Percentiles rank a stretch among this genome's conserved stretches.
phyloP scores from a whole-genome alignment of 768 basidiomycete species.

The Mycena galericulata region DNA sequence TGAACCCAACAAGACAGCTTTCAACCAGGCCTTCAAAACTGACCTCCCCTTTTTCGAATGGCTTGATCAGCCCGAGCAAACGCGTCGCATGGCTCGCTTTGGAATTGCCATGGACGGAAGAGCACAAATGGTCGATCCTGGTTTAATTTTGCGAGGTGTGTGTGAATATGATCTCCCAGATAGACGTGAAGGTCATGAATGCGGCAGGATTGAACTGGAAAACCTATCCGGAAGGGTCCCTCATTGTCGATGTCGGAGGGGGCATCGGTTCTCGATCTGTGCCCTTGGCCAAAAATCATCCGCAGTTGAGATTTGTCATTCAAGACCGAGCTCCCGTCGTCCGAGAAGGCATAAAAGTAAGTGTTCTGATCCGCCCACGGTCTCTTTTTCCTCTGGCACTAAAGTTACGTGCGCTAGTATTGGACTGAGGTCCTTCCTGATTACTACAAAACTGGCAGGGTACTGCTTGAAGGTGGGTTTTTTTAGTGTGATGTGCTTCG shows the following conservation, averaged over 20 bases:
- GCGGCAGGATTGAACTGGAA: background rate
- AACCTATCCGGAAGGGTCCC: background rate
- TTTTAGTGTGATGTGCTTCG: background rate
- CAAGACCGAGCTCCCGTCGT: constrained; percentile 4
- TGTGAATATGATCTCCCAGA: no score
- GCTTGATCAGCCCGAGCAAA: background rate
- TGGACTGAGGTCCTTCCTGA: background rate
- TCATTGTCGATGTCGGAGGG: constrained; percentile 9
- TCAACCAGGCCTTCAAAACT: constrained; percentile 1
- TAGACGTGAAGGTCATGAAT: no score
- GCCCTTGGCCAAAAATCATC: background rate
- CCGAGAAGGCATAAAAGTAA: background rate
- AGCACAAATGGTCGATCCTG: background rate
- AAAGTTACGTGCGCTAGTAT: background rate
- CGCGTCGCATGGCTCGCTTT: background rate
- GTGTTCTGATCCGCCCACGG: no score
- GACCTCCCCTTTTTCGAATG: background rate
- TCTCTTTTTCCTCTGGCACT: background rate
- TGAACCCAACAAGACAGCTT: background rate
- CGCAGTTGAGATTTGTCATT: background rate
- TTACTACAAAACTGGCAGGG: background rate
- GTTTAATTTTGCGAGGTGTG: background rate
- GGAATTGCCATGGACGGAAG: background rate
- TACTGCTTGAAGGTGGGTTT: background rate
- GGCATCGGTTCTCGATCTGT: background rate